Conservation (phyloP, 23 red algal species). For the Porphyridium purpureum region DNA sequence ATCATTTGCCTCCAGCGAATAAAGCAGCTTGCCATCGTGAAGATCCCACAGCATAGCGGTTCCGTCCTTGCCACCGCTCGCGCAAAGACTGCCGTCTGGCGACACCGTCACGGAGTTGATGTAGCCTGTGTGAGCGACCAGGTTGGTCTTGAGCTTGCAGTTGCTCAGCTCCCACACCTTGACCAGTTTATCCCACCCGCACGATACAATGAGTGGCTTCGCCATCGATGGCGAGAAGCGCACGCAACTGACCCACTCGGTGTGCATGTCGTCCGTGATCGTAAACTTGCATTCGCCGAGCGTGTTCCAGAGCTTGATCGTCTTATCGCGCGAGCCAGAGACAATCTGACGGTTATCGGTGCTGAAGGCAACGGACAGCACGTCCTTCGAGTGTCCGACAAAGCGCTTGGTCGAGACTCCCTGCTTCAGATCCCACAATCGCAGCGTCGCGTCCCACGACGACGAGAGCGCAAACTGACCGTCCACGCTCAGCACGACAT, state of each 20-base stretch:
- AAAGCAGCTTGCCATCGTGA: constrained; percentile 83
- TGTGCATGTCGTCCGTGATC: constrained; percentile 70
- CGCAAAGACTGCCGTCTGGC: constrained; percentile 88
- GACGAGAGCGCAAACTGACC: constrained; percentile 97
- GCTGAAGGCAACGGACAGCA: constrained; percentile 88
- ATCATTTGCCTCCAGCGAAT: constrained; percentile 95
- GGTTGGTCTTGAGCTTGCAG: constrained; percentile 81
- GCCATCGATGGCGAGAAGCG: constrained; percentile 86
- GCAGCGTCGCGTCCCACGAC: constrained; percentile 91
- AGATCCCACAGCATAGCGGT: constrained; percentile 89
- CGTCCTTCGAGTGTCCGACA: constrained; percentile 92
- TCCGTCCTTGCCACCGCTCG: constrained; percentile 88
- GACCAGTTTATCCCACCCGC: constrained; percentile 99
- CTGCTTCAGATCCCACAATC: constrained; percentile 76
- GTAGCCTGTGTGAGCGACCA: constrained; percentile 74
- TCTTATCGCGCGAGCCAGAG: constrained; percentile 85
- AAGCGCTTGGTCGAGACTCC: constrained; percentile 71
- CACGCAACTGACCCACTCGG: constrained; percentile 91
- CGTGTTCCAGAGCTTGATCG: constrained; percentile 99
- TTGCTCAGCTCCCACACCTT: constrained; percentile 97
- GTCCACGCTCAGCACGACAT: constrained; percentile 79
- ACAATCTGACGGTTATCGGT: constrained; percentile 98
- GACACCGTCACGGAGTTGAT: constrained; percentile 94
- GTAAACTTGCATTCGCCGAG: constrained; percentile 99
- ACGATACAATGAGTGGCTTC: constrained; percentile 90